Base-by-base conservation (phyloP, 805 yeast species). In the Cyberlindnera sargentensis region DNA sequence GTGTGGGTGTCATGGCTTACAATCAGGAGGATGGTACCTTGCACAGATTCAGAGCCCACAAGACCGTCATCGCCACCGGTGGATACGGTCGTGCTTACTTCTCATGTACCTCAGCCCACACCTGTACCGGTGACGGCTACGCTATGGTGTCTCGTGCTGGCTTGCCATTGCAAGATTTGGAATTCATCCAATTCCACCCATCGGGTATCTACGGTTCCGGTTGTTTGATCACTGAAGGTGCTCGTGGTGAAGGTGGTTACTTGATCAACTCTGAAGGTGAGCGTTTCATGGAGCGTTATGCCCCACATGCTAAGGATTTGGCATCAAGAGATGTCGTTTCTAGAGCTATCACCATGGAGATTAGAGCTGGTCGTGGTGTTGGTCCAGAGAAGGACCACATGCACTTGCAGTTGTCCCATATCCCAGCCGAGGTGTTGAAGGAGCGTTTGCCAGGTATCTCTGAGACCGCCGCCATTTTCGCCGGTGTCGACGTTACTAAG, bases 171-270 rank as follows among this genome's bases (percentile, higher is more conserved):
- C 95, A 91, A 72, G 99, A 91, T 71, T 74, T 91, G 70, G 99
- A 91, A 73, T 91, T 91, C 64, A 90, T 91, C 50, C 99, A 91
- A 73, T 91, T 91, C 88, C 99, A 91, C 70, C 99, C 99, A 44
- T 89, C 98, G 26, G 99, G 99, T 78, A 93, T 91, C 69, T 91
- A 91, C 68, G 99, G 99, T 47, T 88, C 98, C 34, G 99, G 99
- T 53, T 93, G 98, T 76, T 74, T 91, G 73, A 93, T 93, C 67
- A 93, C 99, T 45, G 99, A 93, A 72, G 99, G 99, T 73, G 95
- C 97, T 55, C 85, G 99, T 76, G 99, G 99, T 78, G 99, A 93
- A 76, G 99, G 99, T 80, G 99, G 99, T 52, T 93, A 79, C 78
- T 75, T 91, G 66, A 76, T 91, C 52, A 91, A 91, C 78, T 79